Evolutionary conservation across 2,329 filamentous ascomycete genomes (phyloP).

Genomic region (Claviceps sorghi): DNA sequence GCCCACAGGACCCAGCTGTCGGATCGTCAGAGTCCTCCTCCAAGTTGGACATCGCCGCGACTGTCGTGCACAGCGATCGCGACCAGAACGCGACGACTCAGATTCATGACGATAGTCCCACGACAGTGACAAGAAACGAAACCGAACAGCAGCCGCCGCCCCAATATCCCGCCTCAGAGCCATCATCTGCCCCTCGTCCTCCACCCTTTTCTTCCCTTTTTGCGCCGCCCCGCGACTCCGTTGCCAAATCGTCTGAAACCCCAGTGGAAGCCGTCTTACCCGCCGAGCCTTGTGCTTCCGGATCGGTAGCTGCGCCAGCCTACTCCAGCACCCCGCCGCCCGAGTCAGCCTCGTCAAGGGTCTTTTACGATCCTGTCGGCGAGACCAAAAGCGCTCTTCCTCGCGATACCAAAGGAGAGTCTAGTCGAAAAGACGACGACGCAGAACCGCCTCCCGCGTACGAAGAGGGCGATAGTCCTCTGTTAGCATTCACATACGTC

Average conservation of each 20-base stretch:
- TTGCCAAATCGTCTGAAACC: constrained; percentile 18
- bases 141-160: constrained; percentile 39
- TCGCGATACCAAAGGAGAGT: constrained; percentile 63
- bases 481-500: constrained; percentile 85
- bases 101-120: constrained; percentile 10
- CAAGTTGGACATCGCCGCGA: constrained; percentile 17
- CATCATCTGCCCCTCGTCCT: constrained; percentile 35
- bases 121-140: constrained; percentile 12
- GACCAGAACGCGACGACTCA: constrained; percentile 9
- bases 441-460: constrained; percentile 91
- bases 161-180: constrained; percentile 42
- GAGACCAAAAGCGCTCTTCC: constrained; percentile 78
- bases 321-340: constrained; percentile 29
- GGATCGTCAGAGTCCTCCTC: constrained; percentile 22
- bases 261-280: constrained; percentile 14
- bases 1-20: constrained; percentile 17
- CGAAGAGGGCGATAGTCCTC: constrained; percentile 83
- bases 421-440: constrained; percentile 64
- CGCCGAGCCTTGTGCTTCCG: constrained; percentile 17
- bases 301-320: constrained; percentile 36
- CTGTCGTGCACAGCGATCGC: constrained; percentile 14
- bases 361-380: constrained; percentile 38
- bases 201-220: constrained; percentile 50
- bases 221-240: constrained; percentile 24
- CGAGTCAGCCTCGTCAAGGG: constrained; percentile 22